Base-by-base conservation (phyloP, 805 yeast species). In the Brettanomyces custersianus region DNA sequence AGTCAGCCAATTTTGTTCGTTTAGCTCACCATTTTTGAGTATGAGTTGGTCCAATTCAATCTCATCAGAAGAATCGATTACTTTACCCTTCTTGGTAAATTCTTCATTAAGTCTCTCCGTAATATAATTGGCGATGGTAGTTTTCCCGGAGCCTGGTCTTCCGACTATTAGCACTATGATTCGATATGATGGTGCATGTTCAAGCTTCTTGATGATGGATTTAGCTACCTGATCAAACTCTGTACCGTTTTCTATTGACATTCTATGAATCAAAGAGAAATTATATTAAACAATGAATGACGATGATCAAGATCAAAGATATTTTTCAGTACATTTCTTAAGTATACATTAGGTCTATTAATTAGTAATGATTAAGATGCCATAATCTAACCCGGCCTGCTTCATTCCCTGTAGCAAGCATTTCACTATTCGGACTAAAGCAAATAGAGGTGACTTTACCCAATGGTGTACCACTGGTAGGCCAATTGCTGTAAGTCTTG, bases 381-480 rank as follows among this genome's bases (percentile, higher is more conserved):
- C 95, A 92, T 38, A 92, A 66, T 46, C 97, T 77, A 7, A 80
- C 92, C 52, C 74, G 78, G 8, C 98, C 99, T 19, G 77, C 84
- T 49, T 85, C 94, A 50, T 88, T 90, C 43, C 95, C 98, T 1
- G 86, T 74, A 13, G 88, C 85, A 33, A 92, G 57, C 78, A 88
- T 74, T 58, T 85, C 92, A 40, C 78, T 75, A 43, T 74, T 74
- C 20, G 92, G 86, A 29, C 94, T 77, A 58, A 90, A 90, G 12
- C 76, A 72, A 3, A 77, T 80, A 13, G 78, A 60, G 0, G 96
- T 84, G 23, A 92, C 96, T 46, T 80, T 77, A n/a, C 98, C 99
- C 46, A 92, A 69, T 9, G 98, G 97, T 1, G 98, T 90, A 5
- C 87, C 87, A 35, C 90, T 78, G 2, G 97, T 92, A 13, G 99